Conservation (phyloP, 202 grass and related monocot species). For the Setaria viridis region DNA sequence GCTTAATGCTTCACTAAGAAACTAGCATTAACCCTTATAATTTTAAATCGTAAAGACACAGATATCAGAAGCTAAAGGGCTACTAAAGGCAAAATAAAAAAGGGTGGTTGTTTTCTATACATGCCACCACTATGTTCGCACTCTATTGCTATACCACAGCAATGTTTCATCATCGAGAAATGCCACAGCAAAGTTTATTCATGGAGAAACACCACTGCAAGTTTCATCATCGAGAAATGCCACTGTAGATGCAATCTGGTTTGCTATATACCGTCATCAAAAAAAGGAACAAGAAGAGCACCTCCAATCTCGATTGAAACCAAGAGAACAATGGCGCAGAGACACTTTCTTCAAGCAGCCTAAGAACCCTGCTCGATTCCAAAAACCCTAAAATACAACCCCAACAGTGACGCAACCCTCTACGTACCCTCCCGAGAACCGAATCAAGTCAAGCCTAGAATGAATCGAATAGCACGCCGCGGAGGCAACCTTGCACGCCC, state of each 20-base stretch:
- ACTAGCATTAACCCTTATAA: background rate
- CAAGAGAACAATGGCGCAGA: slow-evolving; percentile 13
- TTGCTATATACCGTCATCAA: background rate
- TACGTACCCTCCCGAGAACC: background rate
- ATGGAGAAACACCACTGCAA: background rate
- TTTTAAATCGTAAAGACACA: background rate
- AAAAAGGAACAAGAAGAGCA: background rate
- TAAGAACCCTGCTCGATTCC: background rate
- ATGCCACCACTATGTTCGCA: background rate
- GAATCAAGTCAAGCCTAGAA: slow-evolving; percentile 8
- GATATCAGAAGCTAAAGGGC: background rate
- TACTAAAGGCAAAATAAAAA: background rate
- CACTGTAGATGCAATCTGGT: background rate
- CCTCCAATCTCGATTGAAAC: background rate
- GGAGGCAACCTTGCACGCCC: background rate
- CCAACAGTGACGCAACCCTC: background rate
- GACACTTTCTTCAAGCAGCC: background rate
- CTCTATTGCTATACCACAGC: background rate
- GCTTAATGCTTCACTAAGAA: background rate
- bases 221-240: background rate
- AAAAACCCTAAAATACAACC: slow-evolving; percentile 10
- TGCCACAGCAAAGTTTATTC: background rate
- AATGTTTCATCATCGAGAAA: background rate
- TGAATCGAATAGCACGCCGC: background rate
- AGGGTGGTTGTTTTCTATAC: background rate